Conservation (phyloP, 306 rosid species). For the Cucumis hystrix region DNA sequence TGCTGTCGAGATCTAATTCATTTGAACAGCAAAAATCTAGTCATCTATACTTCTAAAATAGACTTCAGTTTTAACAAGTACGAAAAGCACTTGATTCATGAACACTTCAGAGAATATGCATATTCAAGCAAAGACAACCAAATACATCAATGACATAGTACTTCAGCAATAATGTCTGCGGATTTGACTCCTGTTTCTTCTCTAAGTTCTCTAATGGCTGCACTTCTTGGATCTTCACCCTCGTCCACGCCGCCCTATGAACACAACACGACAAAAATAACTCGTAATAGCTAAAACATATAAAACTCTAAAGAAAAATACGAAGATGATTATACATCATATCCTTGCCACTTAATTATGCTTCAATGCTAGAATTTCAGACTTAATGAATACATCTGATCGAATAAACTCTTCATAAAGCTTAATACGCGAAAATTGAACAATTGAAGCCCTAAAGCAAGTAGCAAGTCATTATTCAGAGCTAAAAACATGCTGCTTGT, state of each 20-base stretch:
- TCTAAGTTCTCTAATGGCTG: slow-evolving; percentile 66
- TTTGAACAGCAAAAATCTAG: neutral
- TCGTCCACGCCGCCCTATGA: slow-evolving; percentile 78
- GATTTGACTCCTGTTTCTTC: slow-evolving; percentile 89
- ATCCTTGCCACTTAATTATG: neutral
- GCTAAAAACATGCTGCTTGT: neutral
- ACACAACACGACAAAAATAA: neutral
- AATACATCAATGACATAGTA: slow-evolving; percentile 2
- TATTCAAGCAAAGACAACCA: neutral
- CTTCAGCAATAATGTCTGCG: slow-evolving; percentile 74
- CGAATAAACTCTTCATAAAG: neutral
- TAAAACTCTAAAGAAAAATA: neutral
- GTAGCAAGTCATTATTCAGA: neutral
- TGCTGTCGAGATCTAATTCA: neutral
- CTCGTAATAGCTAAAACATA: neutral
- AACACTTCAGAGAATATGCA: neutral
- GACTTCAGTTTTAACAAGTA: neutral
- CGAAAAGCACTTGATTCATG: neutral
- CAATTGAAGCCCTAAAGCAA: neutral
- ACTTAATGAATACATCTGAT: neutral
- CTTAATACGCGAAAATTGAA: neutral
- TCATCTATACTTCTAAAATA: neutral
- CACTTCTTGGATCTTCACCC: slow-evolving; percentile 70
- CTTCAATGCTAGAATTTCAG: neutral
- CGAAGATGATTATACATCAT: neutral